Evolutionary conservation across 768 basidiomycete species (phyloP).

Genomic region (Chalciporus sphaerocephalus): DNA sequence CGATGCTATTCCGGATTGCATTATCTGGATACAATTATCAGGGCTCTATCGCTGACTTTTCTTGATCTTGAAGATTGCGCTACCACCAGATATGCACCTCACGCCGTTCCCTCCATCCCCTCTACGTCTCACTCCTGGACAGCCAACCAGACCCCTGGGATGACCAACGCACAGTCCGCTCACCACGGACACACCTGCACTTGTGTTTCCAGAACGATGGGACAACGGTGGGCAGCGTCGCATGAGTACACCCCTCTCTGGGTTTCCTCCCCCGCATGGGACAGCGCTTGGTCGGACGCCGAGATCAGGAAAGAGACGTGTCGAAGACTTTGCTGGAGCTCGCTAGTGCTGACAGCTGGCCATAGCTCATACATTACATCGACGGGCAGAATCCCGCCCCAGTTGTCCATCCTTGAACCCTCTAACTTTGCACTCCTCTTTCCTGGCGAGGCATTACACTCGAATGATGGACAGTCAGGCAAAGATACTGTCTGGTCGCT

Average conservation of each 20-base stretch:
- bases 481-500: slow-evolving; percentile 77
- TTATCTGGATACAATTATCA: slow-evolving; percentile 66
- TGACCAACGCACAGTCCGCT: slow-evolving; percentile 1
- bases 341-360: slow-evolving; percentile 58
- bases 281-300: slow-evolving; percentile 48
- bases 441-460: slow-evolving; percentile 59
- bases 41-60: slow-evolving; percentile 51
- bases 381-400: slow-evolving; percentile 33
- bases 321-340: slow-evolving; percentile 70
- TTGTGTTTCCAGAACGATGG: slow-evolving; percentile 50
- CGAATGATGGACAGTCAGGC: slow-evolving; percentile 31
- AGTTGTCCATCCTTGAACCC: slow-evolving; percentile 58
- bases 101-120: slow-evolving; percentile 46
- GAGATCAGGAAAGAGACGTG: slow-evolving; percentile 71
- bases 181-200: slow-evolving; percentile 36
- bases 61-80: slow-evolving; percentile 57
- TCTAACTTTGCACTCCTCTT: slow-evolving; percentile 71
- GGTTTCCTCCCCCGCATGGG: slow-evolving; percentile 64
- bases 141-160: not conserved
- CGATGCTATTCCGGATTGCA: slow-evolving; percentile 55
- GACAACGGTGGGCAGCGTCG: slow-evolving; percentile 45
- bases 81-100: slow-evolving; percentile 45
- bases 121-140: slow-evolving; percentile 12
- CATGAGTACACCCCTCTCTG: slow-evolving; percentile 57
- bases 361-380: slow-evolving; percentile 59